Evolutionary conservation across 495 filamentous ascomycete species (phyloP), one percentile per base, ranked within the genome.

Genomic region (Parachaetomium inaequale): DNA sequence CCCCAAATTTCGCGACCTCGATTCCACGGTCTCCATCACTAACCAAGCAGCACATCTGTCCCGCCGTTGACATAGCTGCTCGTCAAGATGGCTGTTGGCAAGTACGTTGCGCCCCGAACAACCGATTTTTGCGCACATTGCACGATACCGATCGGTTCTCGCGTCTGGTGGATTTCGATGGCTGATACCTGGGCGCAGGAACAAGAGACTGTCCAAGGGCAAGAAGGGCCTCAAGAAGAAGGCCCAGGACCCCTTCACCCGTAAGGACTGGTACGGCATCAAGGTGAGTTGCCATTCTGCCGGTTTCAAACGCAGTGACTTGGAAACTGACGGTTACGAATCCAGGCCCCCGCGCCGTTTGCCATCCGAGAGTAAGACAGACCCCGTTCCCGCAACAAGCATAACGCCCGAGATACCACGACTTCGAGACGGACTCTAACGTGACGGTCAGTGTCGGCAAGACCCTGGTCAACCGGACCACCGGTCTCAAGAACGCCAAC

Each of bases 211-310:
- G 83, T 98, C 94, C 55, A 98, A 98, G 85, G 95, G 94, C 84
- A 98, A 98, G 91, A 98, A 98, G 87, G 94, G 94, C 77, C 87
- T 98, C 73, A 98, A 98, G 91, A 98, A 98, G 94, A 93, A 90
- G 81, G 87, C 90, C 60, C 87, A 91, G 75, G 94, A 98, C 77
- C 95, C 94, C 69, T 98, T 98, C 83, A 82, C 92, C 73, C 87
- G 93, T 73, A 98, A 98, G 85, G 93, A 98, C 79, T 97, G 96
- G 89, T 98, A 91, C 83, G 89, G 88, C 66, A 87, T 98, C 78
- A 98, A 97, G 90, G 91, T 92, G 76, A 72, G 81, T 68, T 32
- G 34, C 51, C 25, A 47, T 53, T 59, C 8, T n/a, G 43, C 21
- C 43, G 53, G 49, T 19, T 58, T 21, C 10, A 29, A 47, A 47